Base-by-base conservation (phyloP, 805 yeast genomes). In the Saccharomycopsis capsularis region DNA sequence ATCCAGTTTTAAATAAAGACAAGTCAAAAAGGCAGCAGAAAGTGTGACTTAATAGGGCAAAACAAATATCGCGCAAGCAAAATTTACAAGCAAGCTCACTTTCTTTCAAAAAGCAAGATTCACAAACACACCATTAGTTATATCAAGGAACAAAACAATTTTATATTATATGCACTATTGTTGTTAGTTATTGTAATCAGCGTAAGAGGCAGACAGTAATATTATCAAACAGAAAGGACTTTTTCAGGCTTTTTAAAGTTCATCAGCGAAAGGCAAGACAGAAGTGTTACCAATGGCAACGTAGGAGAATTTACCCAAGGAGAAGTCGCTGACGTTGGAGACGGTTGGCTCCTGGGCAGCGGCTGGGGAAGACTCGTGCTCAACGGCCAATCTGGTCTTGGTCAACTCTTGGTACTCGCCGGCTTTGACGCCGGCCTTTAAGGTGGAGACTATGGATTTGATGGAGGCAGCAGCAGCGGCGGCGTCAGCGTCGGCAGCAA, bases 251-350 rank as follows among this genome's bases (percentile, higher is more conserved):
- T 29, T 32, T 67, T 84, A 85, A 70, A 91, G 82, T 73, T 93
- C 96, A 68, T 85, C 89, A 61, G 84, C 82, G 68, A 74, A 85
- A 62, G 99, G 97, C 71, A 91, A 79, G 57, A 79, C 80, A 63
- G 81, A 82, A 54, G 83, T 79, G 68, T 88, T 83, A 70, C 98
- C 99, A 55, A 87, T 82, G 55, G 93, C 96, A 57, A 83, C 93
- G 63, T 85, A 82, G 73, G 82, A 88, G 73, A 81, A 82, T 21
- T 42, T 24, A 18, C 44, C 68, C 41, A 60, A 59, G 21, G 53
- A 21, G 5, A 40, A 27, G 52, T 61, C 57, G 54, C 69, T 67
- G 47, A 68, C 73, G 22, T 66, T 56, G 30, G 67, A 61, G 48
- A 70, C 65, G 46, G 69, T 64, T 30, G 68, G 58, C 48, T 68